A percentile compares a stretch with the other conserved stretches of the same genome.
Conservation (phyloP, 306 rosid species). For the Pyrus communis region DNA sequence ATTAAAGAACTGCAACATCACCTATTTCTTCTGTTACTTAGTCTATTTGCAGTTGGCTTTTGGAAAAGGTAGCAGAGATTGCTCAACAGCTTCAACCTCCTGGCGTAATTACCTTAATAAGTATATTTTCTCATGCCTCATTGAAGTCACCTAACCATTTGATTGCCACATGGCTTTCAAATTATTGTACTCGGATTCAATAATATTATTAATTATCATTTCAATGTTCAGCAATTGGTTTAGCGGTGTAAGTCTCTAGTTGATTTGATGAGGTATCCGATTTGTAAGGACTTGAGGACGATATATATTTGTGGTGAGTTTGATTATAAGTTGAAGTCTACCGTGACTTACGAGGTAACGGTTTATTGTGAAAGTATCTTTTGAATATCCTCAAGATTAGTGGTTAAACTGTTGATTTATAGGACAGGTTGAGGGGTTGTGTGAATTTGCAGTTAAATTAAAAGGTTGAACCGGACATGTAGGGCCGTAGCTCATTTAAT, state of each 20-base stretch:
- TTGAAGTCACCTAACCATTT: neutral
- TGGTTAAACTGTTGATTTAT: slow-evolving; percentile 10
- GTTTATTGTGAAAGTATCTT: neutral
- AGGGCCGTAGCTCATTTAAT: slow-evolving; percentile 36
- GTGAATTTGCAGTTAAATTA: slow-evolving; percentile 6
- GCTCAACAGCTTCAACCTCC: slow-evolving; percentile 6
- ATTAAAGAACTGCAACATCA: neutral
- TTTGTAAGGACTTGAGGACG: no score
- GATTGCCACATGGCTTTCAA: neutral
- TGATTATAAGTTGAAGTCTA: no score
- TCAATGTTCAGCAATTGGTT: no score
- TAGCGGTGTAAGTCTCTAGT: no score
- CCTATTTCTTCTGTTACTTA: neutral
- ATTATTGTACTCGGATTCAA: no score
- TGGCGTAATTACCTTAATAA: slow-evolving; percentile 1
- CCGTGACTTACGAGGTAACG: no score
- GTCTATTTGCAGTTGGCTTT: neutral
- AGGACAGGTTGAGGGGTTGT: slow-evolving; percentile 2
- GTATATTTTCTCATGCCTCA: neutral
- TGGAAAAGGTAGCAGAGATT: neutral
- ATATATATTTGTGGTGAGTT: no score
- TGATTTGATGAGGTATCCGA: no score
- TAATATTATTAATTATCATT: no score
- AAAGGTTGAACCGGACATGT: slow-evolving; percentile 15
- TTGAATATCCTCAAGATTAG: neutral